Conservation (phyloP, 2,329 filamentous ascomycete species). For the Alternaria consortialis region DNA sequence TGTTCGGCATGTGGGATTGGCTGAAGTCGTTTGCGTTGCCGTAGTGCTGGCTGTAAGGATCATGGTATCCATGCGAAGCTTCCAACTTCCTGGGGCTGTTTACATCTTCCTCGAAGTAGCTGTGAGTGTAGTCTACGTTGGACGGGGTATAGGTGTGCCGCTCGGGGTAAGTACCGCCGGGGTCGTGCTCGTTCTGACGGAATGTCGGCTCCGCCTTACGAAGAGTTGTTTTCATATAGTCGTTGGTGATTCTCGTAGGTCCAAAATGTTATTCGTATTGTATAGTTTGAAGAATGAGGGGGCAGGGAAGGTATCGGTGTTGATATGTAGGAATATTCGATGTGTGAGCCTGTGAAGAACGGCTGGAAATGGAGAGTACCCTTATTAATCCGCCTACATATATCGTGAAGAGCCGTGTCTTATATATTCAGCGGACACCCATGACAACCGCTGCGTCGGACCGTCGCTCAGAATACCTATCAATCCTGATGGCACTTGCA, state of each 20-base stretch:
- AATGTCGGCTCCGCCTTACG: constrained; percentile 8
- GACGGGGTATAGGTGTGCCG: background rate
- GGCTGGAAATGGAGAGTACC: background rate
- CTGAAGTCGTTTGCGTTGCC: constrained; percentile 26
- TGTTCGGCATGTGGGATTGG: constrained; percentile 18
- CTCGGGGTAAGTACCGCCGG: background rate
- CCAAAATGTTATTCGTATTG: background rate
- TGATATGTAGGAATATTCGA: background rate
- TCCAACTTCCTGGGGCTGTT: background rate
- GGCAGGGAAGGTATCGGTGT: constrained; percentile 2
- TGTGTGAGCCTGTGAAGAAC: constrained; percentile 17
- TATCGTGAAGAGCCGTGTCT: constrained; percentile 17
- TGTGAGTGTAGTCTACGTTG: background rate
- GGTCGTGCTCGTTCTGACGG: background rate
- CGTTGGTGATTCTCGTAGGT: background rate
- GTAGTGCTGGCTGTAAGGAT: constrained; percentile 1
- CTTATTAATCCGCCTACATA: constrained; percentile 3
- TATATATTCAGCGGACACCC: constrained; percentile 19
- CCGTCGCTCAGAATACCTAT: background rate
- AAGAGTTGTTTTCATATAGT: constrained; percentile 25
- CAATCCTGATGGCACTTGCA: constrained; percentile 9
- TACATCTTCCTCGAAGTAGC: constrained; percentile 11
- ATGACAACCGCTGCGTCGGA: constrained; percentile 3
- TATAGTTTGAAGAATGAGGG: constrained; percentile 5
- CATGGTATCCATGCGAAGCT: constrained; percentile 11